Conservation (phyloP, 441 rosid genomes). For the Omphalea diandra region DNA sequence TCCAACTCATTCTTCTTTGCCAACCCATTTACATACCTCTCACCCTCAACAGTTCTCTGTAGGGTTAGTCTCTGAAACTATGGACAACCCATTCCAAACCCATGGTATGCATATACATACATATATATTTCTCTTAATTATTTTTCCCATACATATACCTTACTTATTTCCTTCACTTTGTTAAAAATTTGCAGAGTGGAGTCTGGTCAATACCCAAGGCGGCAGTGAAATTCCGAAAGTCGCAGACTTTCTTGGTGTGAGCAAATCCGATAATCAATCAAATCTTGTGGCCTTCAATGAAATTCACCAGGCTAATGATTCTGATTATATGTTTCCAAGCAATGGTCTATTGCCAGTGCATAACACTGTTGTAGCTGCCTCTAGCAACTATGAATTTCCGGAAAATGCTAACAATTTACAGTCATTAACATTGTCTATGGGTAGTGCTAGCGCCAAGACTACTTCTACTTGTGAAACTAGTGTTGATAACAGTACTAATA, state of each 20-base stretch:
- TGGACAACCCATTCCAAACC: slow-evolving; percentile 79
- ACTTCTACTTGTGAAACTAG: slow-evolving; percentile 55
- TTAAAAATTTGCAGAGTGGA: slow-evolving; percentile 58
- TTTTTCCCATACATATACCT: too few relatives aligned
- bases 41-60: slow-evolving; percentile 76
- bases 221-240: slow-evolving; percentile 77
- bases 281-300: slow-evolving; percentile 66
- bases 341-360: slow-evolving; percentile 49
- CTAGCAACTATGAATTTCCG: slow-evolving; percentile 53
- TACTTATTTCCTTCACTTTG: too few relatives aligned
- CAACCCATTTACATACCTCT: slow-evolving; percentile 61
- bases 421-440: slow-evolving; percentile 86
- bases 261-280: slow-evolving; percentile 68
- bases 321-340: slow-evolving; percentile 55
- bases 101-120: slow-evolving; percentile 51
- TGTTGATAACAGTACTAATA: slow-evolving; percentile 47
- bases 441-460: slow-evolving; percentile 63
- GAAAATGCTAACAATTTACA: slow-evolving; percentile 72
- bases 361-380: slow-evolving; percentile 39
- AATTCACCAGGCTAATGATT: slow-evolving; percentile 44
- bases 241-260: slow-evolving; percentile 94
- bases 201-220: slow-evolving; percentile 58
- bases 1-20: slow-evolving; percentile 69
- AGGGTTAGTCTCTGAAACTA: slow-evolving; percentile 67
- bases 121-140: too few relatives aligned